Conservation (phyloP, 1,139 yeast species). For the Lizanozyma gosingica region DNA sequence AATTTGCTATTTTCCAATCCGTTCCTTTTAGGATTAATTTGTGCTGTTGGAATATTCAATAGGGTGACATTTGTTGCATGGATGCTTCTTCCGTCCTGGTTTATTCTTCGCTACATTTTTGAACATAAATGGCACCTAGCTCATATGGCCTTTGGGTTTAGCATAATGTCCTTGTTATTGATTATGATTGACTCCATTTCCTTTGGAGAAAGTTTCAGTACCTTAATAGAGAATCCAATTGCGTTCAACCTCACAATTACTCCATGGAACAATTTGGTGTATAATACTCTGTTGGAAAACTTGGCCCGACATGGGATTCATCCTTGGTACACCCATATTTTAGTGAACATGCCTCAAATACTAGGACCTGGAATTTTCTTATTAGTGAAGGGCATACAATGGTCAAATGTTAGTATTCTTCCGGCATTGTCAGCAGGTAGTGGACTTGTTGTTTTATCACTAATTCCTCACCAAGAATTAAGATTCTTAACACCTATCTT, state of each 20-base stretch:
- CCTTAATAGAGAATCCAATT: constrained; percentile 3
- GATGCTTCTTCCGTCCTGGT: constrained; percentile 49
- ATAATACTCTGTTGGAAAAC: constrained; percentile 54
- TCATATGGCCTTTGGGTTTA: constrained; percentile 19
- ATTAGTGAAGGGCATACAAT: constrained; percentile 22
- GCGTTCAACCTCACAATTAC: constrained; percentile 39
- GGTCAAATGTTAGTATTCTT: constrained; percentile 18
- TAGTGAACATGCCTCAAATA: constrained; percentile 70
- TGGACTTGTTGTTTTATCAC: constrained; percentile 53
- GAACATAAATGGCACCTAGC: constrained; percentile 17
- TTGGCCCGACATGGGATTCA: constrained; percentile 78
- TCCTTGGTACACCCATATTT: constrained; percentile 62
- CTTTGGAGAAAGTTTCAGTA: constrained; percentile 3
- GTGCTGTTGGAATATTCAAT: constrained; percentile 70
- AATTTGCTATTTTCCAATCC: no score
- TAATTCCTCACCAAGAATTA: constrained; percentile 85
- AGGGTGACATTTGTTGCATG: constrained; percentile 79
- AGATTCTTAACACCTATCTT: constrained; percentile 73
- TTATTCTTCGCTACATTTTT: constrained; percentile 28
- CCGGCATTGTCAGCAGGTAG: constrained; percentile 55
- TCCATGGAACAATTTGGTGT: constrained; percentile 67
- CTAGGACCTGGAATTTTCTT: constrained; percentile 67
- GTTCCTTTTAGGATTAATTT: constrained; percentile 40
- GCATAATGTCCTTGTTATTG: constrained; percentile 26
- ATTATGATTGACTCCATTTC: constrained; percentile 36